Evolutionary conservation across 2,329 filamentous ascomycete species (phyloP), one percentile per base, ranked within the genome.

Genomic region (Apiospora rasikravindrae): DNA sequence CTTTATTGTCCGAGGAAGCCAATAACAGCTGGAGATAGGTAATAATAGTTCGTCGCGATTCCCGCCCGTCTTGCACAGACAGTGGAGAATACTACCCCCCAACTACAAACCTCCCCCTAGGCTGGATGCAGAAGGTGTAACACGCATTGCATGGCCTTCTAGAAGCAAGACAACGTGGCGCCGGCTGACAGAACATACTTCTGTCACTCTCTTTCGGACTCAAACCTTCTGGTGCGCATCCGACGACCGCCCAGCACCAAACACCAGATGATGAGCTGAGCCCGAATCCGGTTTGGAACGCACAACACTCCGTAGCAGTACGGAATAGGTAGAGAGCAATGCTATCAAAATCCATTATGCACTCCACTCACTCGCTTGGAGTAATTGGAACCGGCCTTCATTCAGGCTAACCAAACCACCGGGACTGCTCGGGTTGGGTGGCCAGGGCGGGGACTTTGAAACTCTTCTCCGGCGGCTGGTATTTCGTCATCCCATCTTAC

Each of bases 391-490:
- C 10, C 19, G 57, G 57, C 33, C 29, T 64, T 64, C 33, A 64
- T 64, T 64, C 33, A 64, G 57, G 57, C 57, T 64, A n/a, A 64
- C 57, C 57, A 64, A 64, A 24, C 33, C 29, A n/a, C 53, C 53
- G 53, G 53, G 53, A 61, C 53, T 37, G 53, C 29, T 37, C 53
- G 10, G 29, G 37, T 61, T 61, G 53, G 53, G 37, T 8, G 2
- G 19, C 37, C 19, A 37, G 8, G 53, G 29, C 19, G 57, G 33
- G 51, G 29, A 4, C n/a, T 26, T 11, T 24, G 47, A n/a, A 47
- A 47, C 45, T 47, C 45, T 10, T 8, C 45, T 47, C 1, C 45
- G 14, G 13, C 4, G 24, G 14, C 26, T 33, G 29, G 16, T 61
- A 8, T 19, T 33, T 61, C 49, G 49, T 19, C 51, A 33, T 57